Base-by-base conservation (phyloP, 1,139 yeast species). In the Petasospora fabianii region DNA sequence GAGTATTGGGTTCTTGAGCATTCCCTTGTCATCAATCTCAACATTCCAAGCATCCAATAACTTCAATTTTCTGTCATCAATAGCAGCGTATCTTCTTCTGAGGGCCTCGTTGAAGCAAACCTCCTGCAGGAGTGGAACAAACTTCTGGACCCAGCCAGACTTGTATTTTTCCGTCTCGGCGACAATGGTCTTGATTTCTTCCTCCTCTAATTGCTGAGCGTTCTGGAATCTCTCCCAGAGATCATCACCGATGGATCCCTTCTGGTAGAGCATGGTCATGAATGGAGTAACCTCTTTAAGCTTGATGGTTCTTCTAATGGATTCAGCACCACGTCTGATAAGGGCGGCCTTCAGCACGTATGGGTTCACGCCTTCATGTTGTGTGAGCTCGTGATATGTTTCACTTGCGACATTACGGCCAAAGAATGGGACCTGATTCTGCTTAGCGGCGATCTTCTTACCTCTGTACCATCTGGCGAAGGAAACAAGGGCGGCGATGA, bases 71-170 rank as follows among this genome's bases (percentile, higher is more conserved):
- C 87, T 73, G 27, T 66, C 71, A 15, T 74, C 79, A 54, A 84
- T 72, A n/a, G 87, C 75, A 27, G 64, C 62, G 42, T 87, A 68
- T 56, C 97, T 79, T 66, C 94, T 77, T 64, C 94, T 76, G 41
- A 92, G 69, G 1, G 96, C 96, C 62, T 85, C 95, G 59, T 90
- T 90, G 63, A 87, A 85, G 49, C 96, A 86, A 35, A 92, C 81
- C 57, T 92, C 97, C 55, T 84, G 92, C 26, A 92, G 85, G 15
- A 84, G 76, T 11, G 84, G 83, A 58, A 88, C 84, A 54, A 87
- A 77, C 38, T 73, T 66, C 50, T 77, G 83, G 7, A 82, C 76
- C 96, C 97, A 90, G 20, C 87, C 94, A 37, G 78, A 75, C 58
- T 85, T 85, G 51, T 75, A 67, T 14, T 64, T 50, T 56, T 86